Conservation (phyloP, 176 grass and related monocot species). For the Carex littledalei region DNA sequence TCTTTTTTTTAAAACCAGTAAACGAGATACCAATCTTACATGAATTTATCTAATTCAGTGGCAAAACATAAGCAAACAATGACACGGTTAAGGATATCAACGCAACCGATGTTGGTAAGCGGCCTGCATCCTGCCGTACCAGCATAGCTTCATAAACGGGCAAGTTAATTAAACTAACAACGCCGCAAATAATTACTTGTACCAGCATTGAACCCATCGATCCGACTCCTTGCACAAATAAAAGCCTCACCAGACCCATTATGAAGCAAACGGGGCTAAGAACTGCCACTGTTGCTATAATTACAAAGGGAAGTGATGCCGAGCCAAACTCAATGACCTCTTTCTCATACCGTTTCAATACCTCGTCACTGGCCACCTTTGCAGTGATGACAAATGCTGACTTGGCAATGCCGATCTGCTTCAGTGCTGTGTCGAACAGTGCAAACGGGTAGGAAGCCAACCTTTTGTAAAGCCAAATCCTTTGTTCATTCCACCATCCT, state of each 20-base stretch:
- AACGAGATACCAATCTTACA: not conserved
- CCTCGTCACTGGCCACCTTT: conserved; percentile 37
- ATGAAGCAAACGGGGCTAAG: conserved; percentile 22
- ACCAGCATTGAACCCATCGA: conserved; percentile 3
- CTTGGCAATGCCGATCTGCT: conserved; percentile 37
- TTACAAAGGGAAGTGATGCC: conserved; percentile 27
- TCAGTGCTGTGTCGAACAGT: conserved; percentile 29
- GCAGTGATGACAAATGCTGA: conserved; percentile 46
- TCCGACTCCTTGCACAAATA: conserved; percentile 5
- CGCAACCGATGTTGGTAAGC: conserved; percentile 19
- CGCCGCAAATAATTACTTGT: conserved; percentile 20
- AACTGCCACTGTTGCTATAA: conserved; percentile 23
- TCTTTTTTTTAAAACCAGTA: not conserved
- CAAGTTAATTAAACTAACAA: conserved; percentile 26
- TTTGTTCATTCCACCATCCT: conserved; percentile 75
- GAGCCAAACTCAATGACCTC: conserved; percentile 38
- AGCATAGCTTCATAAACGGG: conserved; percentile 42
- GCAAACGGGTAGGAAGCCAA: conserved; percentile 54
- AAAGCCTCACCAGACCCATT: not conserved
- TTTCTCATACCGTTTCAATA: conserved; percentile 24
- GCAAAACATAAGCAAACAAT: conserved; percentile 21
- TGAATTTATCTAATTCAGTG: conserved; percentile 10
- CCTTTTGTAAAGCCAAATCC: conserved; percentile 62
- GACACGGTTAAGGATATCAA: conserved; percentile 22
- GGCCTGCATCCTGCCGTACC: conserved; percentile 22